phyloP scores from a whole-genome alignment of 305 asterid genomes.

The Fraxinus platypoda region DNA sequence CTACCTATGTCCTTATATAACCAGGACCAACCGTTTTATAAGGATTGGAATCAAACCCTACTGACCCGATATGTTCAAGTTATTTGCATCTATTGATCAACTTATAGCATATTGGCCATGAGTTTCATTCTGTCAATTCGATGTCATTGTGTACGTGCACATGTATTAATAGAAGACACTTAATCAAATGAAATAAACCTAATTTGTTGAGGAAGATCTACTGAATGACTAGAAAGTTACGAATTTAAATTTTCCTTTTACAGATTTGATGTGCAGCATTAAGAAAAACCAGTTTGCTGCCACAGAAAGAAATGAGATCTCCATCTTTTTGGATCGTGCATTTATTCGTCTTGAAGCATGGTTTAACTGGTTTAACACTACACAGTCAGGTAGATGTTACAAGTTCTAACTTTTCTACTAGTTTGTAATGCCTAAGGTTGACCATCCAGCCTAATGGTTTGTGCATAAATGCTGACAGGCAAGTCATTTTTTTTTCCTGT shows the following conservation, averaged over 20 bases:
- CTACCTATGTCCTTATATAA: neutral
- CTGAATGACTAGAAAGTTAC: constrained; percentile 9
- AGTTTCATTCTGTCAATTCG: constrained; percentile 20
- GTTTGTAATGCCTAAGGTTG: neutral
- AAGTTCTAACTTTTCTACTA: neutral
- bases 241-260: constrained; percentile 17
- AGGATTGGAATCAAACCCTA: neutral
- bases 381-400: constrained; percentile 69
- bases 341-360: constrained; percentile 86
- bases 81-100: neutral
- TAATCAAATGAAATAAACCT: neutral
- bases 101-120: neutral
- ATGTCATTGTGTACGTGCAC: neutral
- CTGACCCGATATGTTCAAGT: neutral
- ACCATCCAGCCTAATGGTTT: neutral
- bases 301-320: constrained; percentile 53
- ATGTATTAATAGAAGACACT: neutral
- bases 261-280: constrained; percentile 70
- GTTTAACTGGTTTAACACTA: constrained; percentile 91
- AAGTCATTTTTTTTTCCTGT: neutral
- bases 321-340: constrained; percentile 70
- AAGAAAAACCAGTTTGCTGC: constrained; percentile 65
- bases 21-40: neutral
- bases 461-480: neutral
- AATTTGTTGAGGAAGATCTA: constrained; percentile 15